Base-by-base conservation (phyloP, 805 yeast species). In the Candida ponderosae region DNA sequence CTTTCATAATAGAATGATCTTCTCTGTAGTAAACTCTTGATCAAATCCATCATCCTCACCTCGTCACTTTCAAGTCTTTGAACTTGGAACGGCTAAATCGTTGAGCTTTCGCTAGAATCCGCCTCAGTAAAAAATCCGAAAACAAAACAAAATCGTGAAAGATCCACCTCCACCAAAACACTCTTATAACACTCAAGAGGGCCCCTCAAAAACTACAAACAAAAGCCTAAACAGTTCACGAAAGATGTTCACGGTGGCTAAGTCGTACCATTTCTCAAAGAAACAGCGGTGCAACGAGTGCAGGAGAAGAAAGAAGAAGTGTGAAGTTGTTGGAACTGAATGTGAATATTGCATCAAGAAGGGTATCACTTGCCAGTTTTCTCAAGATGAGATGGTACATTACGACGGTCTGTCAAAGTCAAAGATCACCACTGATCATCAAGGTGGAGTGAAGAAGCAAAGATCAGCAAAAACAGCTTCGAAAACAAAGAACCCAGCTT, bases 251-350 rank as follows among this genome's bases (percentile, higher is more conserved):
- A 11, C 7, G n/a, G 13, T 24, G 5, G 5, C 28, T 24, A 24
- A 24, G 4, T 24, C 28, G 14, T 24, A 24, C 14, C 14, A 13
- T 6, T 24, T 11, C 28, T 24, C 28, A 11, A 24, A 24, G n/a
- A 9, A 13, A 24, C 28, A 24, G n/a, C 11, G 34, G 6, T 32
- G 34, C 11, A 23, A 20, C 2, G 34, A 20, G 2, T 43, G 46
- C 27, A 40, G 41, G 27, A 35, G 44, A 35, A 33, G 46, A 9
- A 43, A 43, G 38, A 43, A 43, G 21, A 39, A 39, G 14, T 41
- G 44, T 29, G 33, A 29, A 14, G 16, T 32, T 6, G 16, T 26
- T 6, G 38, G 28, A 3, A 21, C 27, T 15, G 34, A 31, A 17
- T 43, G 34, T n/a, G 24, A 32, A 8, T 32, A 32, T 21, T 32